Evolutionary conservation across 2,329 filamentous ascomycete genomes (phyloP).

Genomic region (Aureobasidium sp.): DNA sequence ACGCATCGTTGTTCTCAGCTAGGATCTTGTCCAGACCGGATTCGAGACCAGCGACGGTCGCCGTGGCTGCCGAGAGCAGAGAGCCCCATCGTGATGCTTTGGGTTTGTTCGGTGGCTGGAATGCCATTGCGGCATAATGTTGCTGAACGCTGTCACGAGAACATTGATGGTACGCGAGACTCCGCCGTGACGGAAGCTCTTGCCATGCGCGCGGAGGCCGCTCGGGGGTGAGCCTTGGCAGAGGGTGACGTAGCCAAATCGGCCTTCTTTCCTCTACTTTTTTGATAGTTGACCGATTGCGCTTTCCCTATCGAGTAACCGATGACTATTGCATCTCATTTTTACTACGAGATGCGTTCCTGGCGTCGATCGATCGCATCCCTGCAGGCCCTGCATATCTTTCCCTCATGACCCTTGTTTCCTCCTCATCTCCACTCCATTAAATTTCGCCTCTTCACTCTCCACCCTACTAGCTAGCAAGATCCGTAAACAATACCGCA

Average conservation of each 20-base stretch:
- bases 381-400: constrained; percentile 8
- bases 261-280: background rate
- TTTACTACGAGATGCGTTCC: background rate
- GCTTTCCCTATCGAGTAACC: background rate
- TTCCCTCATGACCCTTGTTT: background rate
- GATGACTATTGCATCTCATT: constrained; percentile 16
- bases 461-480: background rate
- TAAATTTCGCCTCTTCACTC: background rate
- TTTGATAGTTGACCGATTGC: background rate
- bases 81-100: constrained; percentile 42
- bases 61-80: too few relatives aligned
- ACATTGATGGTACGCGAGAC: constrained; percentile 6
- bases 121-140: constrained; percentile 20
- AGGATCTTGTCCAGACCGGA: constrained; percentile 93
- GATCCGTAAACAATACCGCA: background rate
- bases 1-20: constrained; percentile 74
- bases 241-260: background rate
- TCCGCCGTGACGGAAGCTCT: too few relatives aligned
- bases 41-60: constrained; percentile 90
- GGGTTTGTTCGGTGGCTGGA: constrained; percentile 21
- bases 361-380: constrained; percentile 8
- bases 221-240: constrained; percentile 16
- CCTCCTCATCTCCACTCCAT: background rate
- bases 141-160: background rate
- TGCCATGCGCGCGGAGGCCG: background rate